These are phyloP conservation scores for Zoysia japonica DNA, from an alignment of 176 grass and related monocot genomes.

Conservation along the genomic window DNA sequence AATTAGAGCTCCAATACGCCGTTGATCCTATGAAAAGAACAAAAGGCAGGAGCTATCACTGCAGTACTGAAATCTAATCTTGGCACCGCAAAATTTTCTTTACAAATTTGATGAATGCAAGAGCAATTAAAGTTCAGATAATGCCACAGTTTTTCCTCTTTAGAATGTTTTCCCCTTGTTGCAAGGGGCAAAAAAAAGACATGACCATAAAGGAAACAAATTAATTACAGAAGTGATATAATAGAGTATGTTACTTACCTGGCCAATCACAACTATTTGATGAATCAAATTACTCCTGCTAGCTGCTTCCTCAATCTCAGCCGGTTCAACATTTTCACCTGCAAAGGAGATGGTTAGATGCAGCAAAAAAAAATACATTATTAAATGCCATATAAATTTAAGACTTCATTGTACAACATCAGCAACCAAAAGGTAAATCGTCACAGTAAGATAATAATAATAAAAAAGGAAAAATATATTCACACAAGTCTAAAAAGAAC, in stretches of 20 bases:
- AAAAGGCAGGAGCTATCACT: conserved; percentile 4
- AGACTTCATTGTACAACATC: not conserved
- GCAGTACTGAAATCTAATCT: conserved; percentile 5
- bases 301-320: conserved; percentile 82
- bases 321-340: conserved; percentile 98
- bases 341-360: not conserved
- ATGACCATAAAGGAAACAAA: not conserved
- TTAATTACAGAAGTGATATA: not conserved
- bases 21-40: conserved; percentile 61
- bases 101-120: not conserved
- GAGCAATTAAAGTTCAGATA: conserved; percentile 17
- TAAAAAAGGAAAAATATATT: not conserved
- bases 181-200: not conserved
- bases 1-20: conserved; percentile 77
- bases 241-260: conserved; percentile 47
- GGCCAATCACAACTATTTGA: conserved; percentile 87
- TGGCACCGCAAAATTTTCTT: not conserved
- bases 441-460: not conserved
- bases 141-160: not conserved
- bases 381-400: conserved; percentile 3
- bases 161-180: conserved; percentile 7
- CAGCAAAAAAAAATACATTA: conserved; percentile 9
- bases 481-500: not conserved
- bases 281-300: conserved; percentile 77
- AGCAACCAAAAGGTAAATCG: not conserved